phyloP scores from a whole-genome alignment of 2,329 filamentous ascomycete species.

The Aspergillus phoenicis region DNA sequence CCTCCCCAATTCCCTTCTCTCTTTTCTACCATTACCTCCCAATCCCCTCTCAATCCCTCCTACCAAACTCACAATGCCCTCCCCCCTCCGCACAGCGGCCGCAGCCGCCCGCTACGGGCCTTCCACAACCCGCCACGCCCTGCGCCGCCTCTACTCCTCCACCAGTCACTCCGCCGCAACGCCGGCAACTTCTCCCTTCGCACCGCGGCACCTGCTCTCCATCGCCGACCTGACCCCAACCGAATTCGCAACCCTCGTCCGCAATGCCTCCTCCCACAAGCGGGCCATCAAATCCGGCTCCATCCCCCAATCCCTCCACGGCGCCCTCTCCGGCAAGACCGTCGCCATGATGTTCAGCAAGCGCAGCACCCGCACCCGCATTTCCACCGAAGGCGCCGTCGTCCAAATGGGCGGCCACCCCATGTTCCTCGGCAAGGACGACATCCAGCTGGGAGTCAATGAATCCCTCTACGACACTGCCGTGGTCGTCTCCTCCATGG shows the following conservation, averaged over 20 bases:
- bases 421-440: conserved; percentile 94
- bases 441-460: conserved; percentile 94
- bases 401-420: conserved; percentile 86
- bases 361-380: conserved; percentile 86
- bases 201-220: conserved; percentile 85
- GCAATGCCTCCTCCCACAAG: conserved; percentile 79
- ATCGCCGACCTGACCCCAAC: conserved; percentile 80
- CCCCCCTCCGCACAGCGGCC: conserved; percentile 30
- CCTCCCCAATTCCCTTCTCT: background rate
- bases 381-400: conserved; percentile 90
- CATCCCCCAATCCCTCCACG: conserved; percentile 61
- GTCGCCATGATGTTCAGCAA: conserved; percentile 98
- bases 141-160: conserved; percentile 37
- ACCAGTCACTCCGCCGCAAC: conserved; percentile 29
- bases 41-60: background rate
- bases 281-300: conserved; percentile 70
- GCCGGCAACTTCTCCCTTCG: conserved; percentile 57
- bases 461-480: conserved; percentile 94
- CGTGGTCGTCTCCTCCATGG: conserved; percentile 91
- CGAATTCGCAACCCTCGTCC: conserved; percentile 80
- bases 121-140: conserved; percentile 19
- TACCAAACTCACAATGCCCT: conserved; percentile 26
- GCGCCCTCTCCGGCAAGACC: conserved; percentile 71
- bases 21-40: background rate
- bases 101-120: conserved; percentile 28